Evolutionary conservation across 164 flowering plant genomes (phyloP), one percentile per base, ranked within the genome.

Genomic region (Vitis amurensis): DNA sequence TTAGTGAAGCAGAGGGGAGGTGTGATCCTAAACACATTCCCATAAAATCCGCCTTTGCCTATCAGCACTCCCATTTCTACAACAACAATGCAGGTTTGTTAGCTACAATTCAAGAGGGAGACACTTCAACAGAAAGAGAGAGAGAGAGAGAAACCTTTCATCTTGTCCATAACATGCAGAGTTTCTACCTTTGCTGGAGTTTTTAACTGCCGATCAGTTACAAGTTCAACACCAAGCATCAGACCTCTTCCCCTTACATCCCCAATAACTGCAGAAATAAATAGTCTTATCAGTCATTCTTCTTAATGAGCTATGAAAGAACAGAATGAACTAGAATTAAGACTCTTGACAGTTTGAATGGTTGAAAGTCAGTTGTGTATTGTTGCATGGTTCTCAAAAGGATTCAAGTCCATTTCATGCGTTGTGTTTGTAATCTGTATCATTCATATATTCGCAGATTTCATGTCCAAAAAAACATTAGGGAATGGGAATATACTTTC

Each of bases 1-100:
- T 86, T 91, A 53, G 91, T 93, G 86, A 95, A 90, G 85, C 99
- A 93, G 16, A 95, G 89, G 8, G 99, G 99, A 68, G 99, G 99
- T 13, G 98, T 92, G 59, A 95, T 88, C 78, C 99, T 82, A 77
- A 95, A 93, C 1, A 91, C 98, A 73, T 95, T 95, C 47, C 97
- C 98, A 72, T 80, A 79, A 65, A 76, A 90, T 17, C 99, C 99
- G 10, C 98, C 98, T 87, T 93, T 95, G 0, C 99, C 99, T 29
- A 93, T 55, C 74, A 95, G 59, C 0, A 91, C 91, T 76, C 99
- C 99, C 86, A 86, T 69, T 11, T 96, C 98, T 96, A 29, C 10
- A 52, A 53, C 2, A 13, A 14, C n/a, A 30, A 57, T 9, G 50
- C 5, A 48, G 50, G 23, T 55, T 59, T 44, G 31, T 13, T 16